phyloP scores from a whole-genome alignment of 2,329 filamentous ascomycete species.

The Pseudogymnoascus sp. region DNA sequence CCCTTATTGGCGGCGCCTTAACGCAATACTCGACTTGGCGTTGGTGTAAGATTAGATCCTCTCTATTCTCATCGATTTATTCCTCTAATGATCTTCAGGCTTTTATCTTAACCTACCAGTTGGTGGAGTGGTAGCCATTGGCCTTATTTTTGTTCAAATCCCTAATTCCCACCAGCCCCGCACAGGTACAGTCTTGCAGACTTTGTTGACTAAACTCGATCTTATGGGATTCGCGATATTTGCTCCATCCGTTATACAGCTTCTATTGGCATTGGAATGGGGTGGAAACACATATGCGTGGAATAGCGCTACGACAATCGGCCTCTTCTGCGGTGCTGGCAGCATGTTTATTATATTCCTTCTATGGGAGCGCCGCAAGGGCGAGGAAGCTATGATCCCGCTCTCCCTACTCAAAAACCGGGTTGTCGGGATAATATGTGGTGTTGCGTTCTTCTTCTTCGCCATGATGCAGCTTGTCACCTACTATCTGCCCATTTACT shows the following conservation, averaged over 20 bases:
- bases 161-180: constrained; percentile 22
- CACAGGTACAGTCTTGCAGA: constrained; percentile 5
- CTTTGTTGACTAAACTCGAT: constrained; percentile 2
- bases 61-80: too few species aligned
- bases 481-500: constrained; percentile 40
- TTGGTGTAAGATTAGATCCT: constrained; percentile 23
- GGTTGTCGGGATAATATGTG: constrained; percentile 5
- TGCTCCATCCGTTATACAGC: neutral
- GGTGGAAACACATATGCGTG: constrained; percentile 29
- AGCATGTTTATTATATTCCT: constrained; percentile 21
- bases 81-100: constrained; percentile 10
- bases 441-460: constrained; percentile 32
- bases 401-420: constrained; percentile 18
- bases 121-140: constrained; percentile 27
- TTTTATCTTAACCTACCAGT: constrained; percentile 35
- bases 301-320: constrained; percentile 23
- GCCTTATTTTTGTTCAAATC: constrained; percentile 31
- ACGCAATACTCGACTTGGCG: constrained; percentile 31
- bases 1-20: constrained; percentile 30
- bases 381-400: constrained; percentile 25
- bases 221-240: constrained; percentile 10
- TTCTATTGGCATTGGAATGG: constrained; percentile 29
- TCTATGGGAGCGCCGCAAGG: constrained; percentile 19
- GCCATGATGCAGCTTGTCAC: constrained; percentile 33
- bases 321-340: constrained; percentile 21